Conservation (phyloP, 2,329 filamentous ascomycete species). For the Xylariaceae sp. region DNA sequence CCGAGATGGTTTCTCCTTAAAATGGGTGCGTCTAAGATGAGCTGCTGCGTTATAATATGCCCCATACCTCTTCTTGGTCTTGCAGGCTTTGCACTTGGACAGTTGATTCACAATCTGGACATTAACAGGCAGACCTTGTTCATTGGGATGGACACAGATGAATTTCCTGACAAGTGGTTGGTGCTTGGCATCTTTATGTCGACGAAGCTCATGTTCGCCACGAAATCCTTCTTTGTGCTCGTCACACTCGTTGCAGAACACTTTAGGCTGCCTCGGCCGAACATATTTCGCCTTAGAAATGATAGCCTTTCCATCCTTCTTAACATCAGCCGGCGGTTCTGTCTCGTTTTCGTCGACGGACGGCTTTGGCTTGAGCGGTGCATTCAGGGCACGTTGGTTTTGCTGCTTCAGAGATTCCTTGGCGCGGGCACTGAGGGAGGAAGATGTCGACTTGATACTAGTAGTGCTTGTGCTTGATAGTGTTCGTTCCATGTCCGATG, state of each 20-base stretch:
- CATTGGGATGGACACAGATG: conserved; percentile 61
- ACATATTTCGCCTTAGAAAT: conserved; percentile 54
- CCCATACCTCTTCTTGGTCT: conserved; percentile 77
- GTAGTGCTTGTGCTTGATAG: conserved; percentile 50
- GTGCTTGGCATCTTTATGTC: conserved; percentile 73
- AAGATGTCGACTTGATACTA: conserved; percentile 53
- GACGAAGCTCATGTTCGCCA: conserved; percentile 80
- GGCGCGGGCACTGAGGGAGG: conserved; percentile 54
- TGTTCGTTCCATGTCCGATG: conserved; percentile 54
- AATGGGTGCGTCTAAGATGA: conserved; percentile 86
- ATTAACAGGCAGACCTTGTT: conserved; percentile 46
- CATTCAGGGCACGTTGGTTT: conserved; percentile 48
- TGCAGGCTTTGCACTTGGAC: conserved; percentile 82
- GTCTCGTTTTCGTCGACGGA: conserved; percentile 38
- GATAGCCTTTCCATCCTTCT: conserved; percentile 51
- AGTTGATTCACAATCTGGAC: conserved; percentile 68
- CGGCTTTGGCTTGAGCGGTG: conserved; percentile 54
- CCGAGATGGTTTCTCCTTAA: conserved; percentile 67
- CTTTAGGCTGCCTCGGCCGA: conserved; percentile 73
- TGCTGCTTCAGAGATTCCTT: conserved; percentile 56
- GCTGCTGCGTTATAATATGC: conserved; percentile 96
- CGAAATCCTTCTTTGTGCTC: conserved; percentile 81
- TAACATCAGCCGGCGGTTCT: conserved; percentile 32
- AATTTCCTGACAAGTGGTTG: conserved; percentile 59
- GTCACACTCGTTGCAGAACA: conserved; percentile 71